These are phyloP conservation scores for Xylaria grammica DNA, from an alignment of 495 filamentous ascomycete genomes.

Conservation along the genomic window DNA sequence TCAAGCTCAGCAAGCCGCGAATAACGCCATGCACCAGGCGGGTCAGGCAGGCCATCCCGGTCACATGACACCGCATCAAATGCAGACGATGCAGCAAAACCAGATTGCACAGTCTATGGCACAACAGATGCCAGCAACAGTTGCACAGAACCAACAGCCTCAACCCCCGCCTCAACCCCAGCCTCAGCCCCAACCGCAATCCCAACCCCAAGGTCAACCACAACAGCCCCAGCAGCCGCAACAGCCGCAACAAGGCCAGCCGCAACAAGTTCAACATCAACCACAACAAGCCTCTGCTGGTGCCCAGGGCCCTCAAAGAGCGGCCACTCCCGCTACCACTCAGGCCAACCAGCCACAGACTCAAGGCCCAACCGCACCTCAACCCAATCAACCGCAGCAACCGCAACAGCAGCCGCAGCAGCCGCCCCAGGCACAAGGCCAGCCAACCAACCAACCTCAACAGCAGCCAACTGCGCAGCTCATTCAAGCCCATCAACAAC, in stretches of 20 bases:
- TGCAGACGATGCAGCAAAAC: conserved; percentile 37
- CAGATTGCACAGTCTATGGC: conserved; percentile 39
- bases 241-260: conserved; percentile 39
- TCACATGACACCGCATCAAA: conserved; percentile 48
- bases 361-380: conserved; percentile 33
- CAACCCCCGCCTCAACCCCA: conserved; percentile 42
- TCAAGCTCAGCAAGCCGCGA: conserved; percentile 57
- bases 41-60: conserved; percentile 51
- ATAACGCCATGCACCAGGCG: conserved; percentile 46
- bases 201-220: conserved; percentile 41
- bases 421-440: conserved; percentile 47
- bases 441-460: conserved; percentile 19
- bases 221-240: conserved; percentile 40
- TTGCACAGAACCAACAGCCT: conserved; percentile 39
- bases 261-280: conserved; percentile 30
- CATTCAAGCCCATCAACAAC: conserved; percentile 52
- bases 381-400: conserved; percentile 55
- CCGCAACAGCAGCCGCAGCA: conserved; percentile 50
- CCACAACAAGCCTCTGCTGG: conserved; percentile 30
- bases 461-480: conserved; percentile 16
- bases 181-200: conserved; percentile 33
- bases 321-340: conserved; percentile 33
- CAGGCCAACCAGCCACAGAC: conserved; percentile 41
- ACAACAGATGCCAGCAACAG: conserved; percentile 29
- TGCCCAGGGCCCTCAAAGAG: conserved; percentile 35